These are phyloP conservation scores for Colletotrichum somersetense DNA, from an alignment of 2,329 filamentous ascomycete species.

Conservation along the genomic window DNA sequence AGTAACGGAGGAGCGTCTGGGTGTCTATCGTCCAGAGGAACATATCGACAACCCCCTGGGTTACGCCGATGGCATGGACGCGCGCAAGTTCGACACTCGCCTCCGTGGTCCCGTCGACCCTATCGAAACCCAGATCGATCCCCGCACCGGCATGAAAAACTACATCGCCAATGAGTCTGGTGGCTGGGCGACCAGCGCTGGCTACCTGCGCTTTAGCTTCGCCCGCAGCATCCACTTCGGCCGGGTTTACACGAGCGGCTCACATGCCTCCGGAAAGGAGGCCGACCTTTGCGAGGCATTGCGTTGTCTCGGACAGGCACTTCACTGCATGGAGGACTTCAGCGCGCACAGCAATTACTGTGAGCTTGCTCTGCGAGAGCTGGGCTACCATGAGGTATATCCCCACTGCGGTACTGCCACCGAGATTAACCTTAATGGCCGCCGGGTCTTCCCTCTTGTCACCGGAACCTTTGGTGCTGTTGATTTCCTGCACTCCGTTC, in stretches of 20 bases:
- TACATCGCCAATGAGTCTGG: constrained; percentile 95
- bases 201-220: constrained; percentile 84
- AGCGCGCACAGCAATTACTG: constrained; percentile 88
- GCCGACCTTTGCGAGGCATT: constrained; percentile 85
- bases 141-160: constrained; percentile 95
- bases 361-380: constrained; percentile 80
- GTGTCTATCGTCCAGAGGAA: constrained; percentile 83
- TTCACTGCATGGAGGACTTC: constrained; percentile 85
- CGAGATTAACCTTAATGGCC: constrained; percentile 75
- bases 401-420: constrained; percentile 77
- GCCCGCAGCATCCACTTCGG: constrained; percentile 82
- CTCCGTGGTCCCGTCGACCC: constrained; percentile 83
- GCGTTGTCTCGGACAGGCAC: constrained; percentile 79
- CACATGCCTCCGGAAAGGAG: constrained; percentile 73
- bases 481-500: constrained; percentile 85
- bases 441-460: constrained; percentile 78
- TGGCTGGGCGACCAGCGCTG: constrained; percentile 89
- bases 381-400: constrained; percentile 77
- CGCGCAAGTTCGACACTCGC: constrained; percentile 82
- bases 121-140: constrained; percentile 79
- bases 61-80: constrained; percentile 89
- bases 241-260: constrained; percentile 77
- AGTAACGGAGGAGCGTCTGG: constrained; percentile 83
- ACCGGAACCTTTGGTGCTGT: constrained; percentile 84
- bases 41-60: constrained; percentile 84